These are phyloP conservation scores for Gnaphalium uliginosum DNA, from an alignment of 129 eudicot species.

Conservation along the genomic window DNA sequence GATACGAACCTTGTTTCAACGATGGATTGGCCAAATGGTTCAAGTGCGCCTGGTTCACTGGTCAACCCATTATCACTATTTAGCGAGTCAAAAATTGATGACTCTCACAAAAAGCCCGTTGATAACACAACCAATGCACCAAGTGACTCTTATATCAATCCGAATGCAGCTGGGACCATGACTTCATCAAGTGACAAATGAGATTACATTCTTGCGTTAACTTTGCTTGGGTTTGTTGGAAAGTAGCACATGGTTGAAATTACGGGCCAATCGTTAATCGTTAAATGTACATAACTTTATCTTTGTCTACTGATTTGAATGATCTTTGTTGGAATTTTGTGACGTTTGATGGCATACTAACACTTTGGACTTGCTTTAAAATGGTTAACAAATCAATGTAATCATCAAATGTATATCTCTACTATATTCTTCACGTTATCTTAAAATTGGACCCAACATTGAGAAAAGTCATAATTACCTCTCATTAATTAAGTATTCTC, in stretches of 20 bases:
- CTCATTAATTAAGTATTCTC: no score
- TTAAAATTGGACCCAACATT: no score
- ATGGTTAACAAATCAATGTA: no score
- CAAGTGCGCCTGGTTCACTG: conserved; percentile 12
- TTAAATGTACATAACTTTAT: no score
- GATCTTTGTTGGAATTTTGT: neutral
- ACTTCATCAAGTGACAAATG: conserved; percentile 24
- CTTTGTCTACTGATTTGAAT: neutral
- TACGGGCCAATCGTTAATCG: no score
- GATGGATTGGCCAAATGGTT: conserved; percentile 28
- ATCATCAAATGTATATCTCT: no score
- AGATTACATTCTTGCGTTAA: neutral
- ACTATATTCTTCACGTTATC: no score
- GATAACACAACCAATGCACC: neutral
- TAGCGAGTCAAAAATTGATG: conserved; percentile 1
- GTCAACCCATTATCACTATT: neutral
- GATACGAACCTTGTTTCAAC: conserved; percentile 14
- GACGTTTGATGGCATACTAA: neutral
- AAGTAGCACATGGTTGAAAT: no score
- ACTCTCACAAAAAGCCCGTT: neutral
- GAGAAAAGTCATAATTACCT: no score
- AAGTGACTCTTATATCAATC: neutral
- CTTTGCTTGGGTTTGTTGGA: neutral
- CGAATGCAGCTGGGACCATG: neutral
- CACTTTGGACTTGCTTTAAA: neutral